A percentile compares a stretch with the other conserved stretches of the same genome.
Evolutionary conservation across 768 basidiomycete genomes (phyloP).

Genomic region (Termitomyces sp.): DNA sequence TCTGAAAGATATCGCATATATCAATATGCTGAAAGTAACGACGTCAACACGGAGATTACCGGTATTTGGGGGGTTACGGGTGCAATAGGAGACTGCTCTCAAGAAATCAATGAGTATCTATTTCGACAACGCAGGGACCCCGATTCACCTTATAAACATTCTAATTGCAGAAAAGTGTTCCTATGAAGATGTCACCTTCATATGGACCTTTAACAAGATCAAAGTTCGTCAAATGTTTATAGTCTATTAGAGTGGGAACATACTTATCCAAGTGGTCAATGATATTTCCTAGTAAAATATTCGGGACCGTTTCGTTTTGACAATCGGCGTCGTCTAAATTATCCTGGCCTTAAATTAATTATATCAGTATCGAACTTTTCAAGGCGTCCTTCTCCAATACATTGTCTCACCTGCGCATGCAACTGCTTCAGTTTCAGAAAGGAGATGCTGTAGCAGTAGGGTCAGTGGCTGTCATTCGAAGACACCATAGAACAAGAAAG

Average conservation of each 20-base stretch:
- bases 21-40: background rate
- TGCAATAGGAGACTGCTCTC: no score
- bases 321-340: conserved; percentile 41
- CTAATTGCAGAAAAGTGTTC: conserved; percentile 28
- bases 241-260: background rate
- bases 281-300: conserved; percentile 36
- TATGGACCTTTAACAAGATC: conserved; percentile 12
- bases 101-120: no score
- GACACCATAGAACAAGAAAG: background rate
- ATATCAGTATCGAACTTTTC: conserved; percentile 3
- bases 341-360: conserved; percentile 33
- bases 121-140: background rate
- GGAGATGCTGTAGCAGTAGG: conserved; percentile 11
- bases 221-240: background rate
- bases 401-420: conserved; percentile 34
- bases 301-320: conserved; percentile 42
- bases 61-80: no score
- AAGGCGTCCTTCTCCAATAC: background rate
- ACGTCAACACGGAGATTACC: no score
- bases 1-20: no score
- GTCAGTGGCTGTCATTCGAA: background rate
- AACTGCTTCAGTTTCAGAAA: conserved; percentile 16
- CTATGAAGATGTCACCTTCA: conserved; percentile 41
- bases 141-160: background rate
- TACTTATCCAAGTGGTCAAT: conserved; percentile 41